These are phyloP conservation scores for Mycena floridula DNA, from an alignment of 768 basidiomycete genomes.

Conservation along the genomic window DNA sequence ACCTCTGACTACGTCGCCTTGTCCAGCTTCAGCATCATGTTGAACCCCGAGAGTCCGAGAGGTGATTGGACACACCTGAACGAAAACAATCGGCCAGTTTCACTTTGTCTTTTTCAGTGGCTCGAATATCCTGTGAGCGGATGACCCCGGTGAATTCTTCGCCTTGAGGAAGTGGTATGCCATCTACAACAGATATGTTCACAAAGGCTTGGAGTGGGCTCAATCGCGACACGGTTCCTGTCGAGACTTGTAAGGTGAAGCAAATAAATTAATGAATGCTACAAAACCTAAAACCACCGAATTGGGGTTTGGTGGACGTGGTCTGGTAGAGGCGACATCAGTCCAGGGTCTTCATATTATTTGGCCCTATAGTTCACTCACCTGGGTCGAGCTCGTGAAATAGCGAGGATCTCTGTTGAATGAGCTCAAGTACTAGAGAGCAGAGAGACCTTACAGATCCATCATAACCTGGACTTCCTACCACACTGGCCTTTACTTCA, in stretches of 20 bases:
- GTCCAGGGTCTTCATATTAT: too few species aligned
- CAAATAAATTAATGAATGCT: too few species aligned
- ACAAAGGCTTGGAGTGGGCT: conserved; percentile 80
- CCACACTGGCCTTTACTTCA: conserved; percentile 61
- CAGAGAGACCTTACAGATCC: conserved; percentile 52
- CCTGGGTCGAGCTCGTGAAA: conserved; percentile 61
- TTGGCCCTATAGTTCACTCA: too few species aligned
- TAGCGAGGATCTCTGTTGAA: conserved; percentile 47
- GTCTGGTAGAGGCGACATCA: too few species aligned
- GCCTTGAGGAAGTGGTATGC: conserved; percentile 70
- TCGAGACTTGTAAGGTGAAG: too few species aligned
- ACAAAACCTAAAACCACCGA: conserved; percentile 77
- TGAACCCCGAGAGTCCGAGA: too few species aligned
- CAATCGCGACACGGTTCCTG: conserved; percentile 77
- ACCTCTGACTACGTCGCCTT: conserved; percentile 86
- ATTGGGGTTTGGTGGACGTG: conserved; percentile 68
- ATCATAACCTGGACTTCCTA: conserved; percentile 55
- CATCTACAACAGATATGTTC: conserved; percentile 84
- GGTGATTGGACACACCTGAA: too few species aligned
- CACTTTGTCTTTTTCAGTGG: conserved; percentile 85
- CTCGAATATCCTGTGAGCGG: conserved; percentile 80
- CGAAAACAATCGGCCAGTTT: conserved; percentile 90
- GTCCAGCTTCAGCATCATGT: too few species aligned
- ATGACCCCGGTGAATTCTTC: conserved; percentile 91
- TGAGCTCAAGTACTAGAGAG: conserved; percentile 15